Evolutionary conservation across 345 rosid species (phyloP).

Genomic region (Viola odorata): DNA sequence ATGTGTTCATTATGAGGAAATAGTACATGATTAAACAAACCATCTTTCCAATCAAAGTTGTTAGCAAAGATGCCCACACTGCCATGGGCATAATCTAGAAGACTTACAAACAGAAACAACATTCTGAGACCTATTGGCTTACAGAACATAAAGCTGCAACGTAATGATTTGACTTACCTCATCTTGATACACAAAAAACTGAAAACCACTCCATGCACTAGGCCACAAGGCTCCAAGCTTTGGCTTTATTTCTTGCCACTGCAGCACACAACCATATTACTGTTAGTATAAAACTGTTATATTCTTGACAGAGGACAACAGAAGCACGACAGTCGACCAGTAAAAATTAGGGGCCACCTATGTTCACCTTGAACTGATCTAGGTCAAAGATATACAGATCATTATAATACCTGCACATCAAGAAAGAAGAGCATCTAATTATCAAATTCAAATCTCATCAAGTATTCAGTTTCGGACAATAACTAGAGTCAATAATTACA

Average conservation of each 20-base stretch:
- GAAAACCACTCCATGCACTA: conserved; percentile 90
- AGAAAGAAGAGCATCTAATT: conserved; percentile 3
- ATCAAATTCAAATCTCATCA: not conserved
- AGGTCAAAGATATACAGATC: conserved; percentile 81
- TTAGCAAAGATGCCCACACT: too few species aligned
- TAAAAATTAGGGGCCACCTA: conserved; percentile 5
- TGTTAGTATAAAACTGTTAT: conserved; percentile 16
- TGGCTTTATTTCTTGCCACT: conserved; percentile 99
- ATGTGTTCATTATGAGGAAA: too few species aligned
- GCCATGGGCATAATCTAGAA: too few species aligned
- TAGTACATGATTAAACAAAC: too few species aligned
- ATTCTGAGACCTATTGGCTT: too few species aligned
- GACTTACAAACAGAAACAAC: too few species aligned
- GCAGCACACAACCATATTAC: conserved; percentile 21
- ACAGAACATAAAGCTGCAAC: not conserved
- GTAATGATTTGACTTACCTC: conserved; percentile 43
- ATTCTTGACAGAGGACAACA: not conserved
- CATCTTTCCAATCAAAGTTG: too few species aligned
- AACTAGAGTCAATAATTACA: conserved; percentile 6
- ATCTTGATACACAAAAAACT: conserved; percentile 82
- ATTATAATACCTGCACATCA: conserved; percentile 65
- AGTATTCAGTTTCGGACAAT: not conserved
- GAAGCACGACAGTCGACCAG: not conserved
- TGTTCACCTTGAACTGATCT: conserved; percentile 79
- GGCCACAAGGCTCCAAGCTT: conserved; percentile 95